Evolutionary conservation across 2,329 filamentous ascomycete species (phyloP), one percentile per base, ranked within the genome.

Genomic region (Purpureocillium lavendulum): DNA sequence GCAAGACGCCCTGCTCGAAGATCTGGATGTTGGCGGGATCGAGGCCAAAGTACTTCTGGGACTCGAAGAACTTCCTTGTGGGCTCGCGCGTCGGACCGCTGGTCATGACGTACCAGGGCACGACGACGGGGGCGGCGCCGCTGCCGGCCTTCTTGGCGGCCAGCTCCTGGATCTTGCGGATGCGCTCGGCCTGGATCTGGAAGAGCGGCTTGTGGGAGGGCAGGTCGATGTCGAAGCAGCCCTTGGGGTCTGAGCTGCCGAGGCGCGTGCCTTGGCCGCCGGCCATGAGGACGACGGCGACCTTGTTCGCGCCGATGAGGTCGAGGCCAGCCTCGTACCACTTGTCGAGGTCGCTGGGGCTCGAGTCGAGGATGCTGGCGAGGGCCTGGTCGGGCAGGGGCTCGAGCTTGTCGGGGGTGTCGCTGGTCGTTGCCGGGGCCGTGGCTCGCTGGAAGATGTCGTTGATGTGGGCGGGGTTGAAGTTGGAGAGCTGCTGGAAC

Each of bases 41-140:
- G 44, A 98, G 68, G 6, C 92, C 92, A 61, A 98, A 98, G 71
- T 88, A 97, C 42, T 78, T 77, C 70, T 97, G 75, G 64, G 94
- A 74, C 60, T 84, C 69, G 64, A 98, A 97, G 71, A 92, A 98
- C 45, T 84, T 72, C 70, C 95, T 85, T n/a, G 92, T 98, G 31
- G 89, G 87, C 45, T 79, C 80, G 50, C 89, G 79, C 7, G 92
- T 98, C 34, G 92, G 92, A 4, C 92, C 92, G 55, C 87, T 95
- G 54, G 92, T 98, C 92, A 98, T 98, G 64, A 98, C 87, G 67
- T 98, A 98, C 92, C 92, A 98, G 11, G 92, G 92, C 32, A 97
- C 81, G 26, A 83, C 71, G 33, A 79, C 78, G 36, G 69, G 69
- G 44, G 66, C 48, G 13, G 48, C 49, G 42, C 75, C 75, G 39